Evolutionary conservation across 805 yeast genomes (phyloP), one percentile per base, ranked within the genome.

Genomic region (Metschnikowia dekortorum): DNA sequence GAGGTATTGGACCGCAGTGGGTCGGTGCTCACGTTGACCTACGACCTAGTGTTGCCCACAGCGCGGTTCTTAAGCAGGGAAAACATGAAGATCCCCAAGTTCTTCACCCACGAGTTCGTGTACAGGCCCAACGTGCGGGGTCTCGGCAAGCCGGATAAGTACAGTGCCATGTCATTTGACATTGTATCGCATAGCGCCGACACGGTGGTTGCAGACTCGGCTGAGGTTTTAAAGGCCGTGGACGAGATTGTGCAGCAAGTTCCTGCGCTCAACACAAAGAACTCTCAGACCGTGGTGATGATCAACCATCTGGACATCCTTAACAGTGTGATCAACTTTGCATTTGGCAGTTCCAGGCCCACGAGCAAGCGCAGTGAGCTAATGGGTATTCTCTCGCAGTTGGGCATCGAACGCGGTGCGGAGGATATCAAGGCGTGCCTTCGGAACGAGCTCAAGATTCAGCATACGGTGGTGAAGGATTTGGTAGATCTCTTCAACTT

Each of bases 1-100:
- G 94, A 91, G 59, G 79, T 94, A 1, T 68, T 94, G 47, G 98
- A 92, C 61, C 76, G 81, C 46, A 84, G 89, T 31, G 99, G 99
- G 0, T 82, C 90, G 0, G 92, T 94, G 3, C 70, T 94, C 33
- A 96, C 91, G 57, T 69, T 94, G 33, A 96, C 97, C 2, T 90
- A 87, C 62, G 99, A 94, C 64, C 73, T 91, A 53, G 87, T 96
- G 0, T 71, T 91, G 33, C 98, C 99, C 0, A 80, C 87, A 73
- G 99, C 99, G 0, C 74, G 98, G 56, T 75, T 82, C 45, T 66
- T 94, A 32, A 90, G 97, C 2, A 81, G 85, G 49, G 72, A 74
- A n/a, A 76, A 75, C 16, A 55, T 75, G 1, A 60, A 66, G 1
- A 72, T 81, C 2, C 70, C 78, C 2, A 91, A 92, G 64, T 71